A percentile compares a stretch with the other conserved stretches of the same genome.
Evolutionary conservation across 2,329 filamentous ascomycete genomes (phyloP).

Genomic region (Cladophialophora bantiana): DNA sequence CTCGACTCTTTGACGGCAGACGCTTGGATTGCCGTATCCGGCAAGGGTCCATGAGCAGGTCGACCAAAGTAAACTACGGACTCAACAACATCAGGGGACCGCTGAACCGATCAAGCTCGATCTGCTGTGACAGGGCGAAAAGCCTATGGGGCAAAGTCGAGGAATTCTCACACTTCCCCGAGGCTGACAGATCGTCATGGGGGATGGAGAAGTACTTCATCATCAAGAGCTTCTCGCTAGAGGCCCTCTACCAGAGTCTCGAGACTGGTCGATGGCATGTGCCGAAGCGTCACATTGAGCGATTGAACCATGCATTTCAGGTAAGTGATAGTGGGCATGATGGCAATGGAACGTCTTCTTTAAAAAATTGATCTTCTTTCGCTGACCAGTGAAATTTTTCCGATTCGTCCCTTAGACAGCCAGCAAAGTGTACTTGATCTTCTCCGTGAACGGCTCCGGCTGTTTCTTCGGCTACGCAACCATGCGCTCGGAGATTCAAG

Average conservation of each 20-base stretch:
- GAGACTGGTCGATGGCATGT: constrained; percentile 28
- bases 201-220: constrained; percentile 34
- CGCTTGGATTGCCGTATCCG: constrained; percentile 35
- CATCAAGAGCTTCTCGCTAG: constrained; percentile 31
- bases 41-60: constrained; percentile 24
- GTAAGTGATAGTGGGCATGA: constrained; percentile 7
- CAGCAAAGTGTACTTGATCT: constrained; percentile 31
- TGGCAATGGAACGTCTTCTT: neutral
- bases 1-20: constrained; percentile 27
- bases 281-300: constrained; percentile 30
- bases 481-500: constrained; percentile 31
- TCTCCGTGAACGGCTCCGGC: constrained; percentile 33
- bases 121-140: constrained; percentile 12
- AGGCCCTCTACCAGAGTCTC: constrained; percentile 32
- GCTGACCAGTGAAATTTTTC: neutral
- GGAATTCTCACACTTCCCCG: constrained; percentile 29
- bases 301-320: constrained; percentile 33
- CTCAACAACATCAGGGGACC: constrained; percentile 3
- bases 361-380: neutral
- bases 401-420: constrained; percentile 20
- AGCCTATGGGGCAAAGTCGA: constrained; percentile 23
- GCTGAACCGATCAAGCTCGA: constrained; percentile 11
- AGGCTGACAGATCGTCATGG: constrained; percentile 23
- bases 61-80: constrained; percentile 35
- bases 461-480: constrained; percentile 30